Evolutionary conservation across 768 basidiomycete species (phyloP).

Genomic region (Suillus hirtellus): DNA sequence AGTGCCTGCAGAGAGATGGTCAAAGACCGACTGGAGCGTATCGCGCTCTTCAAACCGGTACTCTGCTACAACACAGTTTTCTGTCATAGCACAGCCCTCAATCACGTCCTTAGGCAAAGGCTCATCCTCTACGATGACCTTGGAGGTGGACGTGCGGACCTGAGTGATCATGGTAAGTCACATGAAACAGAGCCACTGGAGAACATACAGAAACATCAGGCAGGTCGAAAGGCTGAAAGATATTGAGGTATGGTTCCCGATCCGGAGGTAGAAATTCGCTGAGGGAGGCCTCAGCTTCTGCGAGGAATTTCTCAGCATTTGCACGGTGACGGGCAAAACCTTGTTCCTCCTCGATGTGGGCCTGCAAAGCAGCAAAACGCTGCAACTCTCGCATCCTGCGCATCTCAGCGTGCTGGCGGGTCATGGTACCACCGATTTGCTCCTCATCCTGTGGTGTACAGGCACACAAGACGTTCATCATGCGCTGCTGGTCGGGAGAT

Average conservation of each 20-base stretch:
- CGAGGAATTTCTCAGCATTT: slow-evolving; percentile 1
- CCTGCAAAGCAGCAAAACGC: background rate
- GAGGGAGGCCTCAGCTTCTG: background rate
- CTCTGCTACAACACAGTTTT: slow-evolving; percentile 4
- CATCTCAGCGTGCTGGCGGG: background rate
- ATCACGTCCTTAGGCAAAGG: background rate
- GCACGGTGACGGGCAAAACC: background rate
- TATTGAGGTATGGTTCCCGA: background rate
- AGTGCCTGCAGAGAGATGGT: background rate
- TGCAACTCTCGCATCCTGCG: background rate
- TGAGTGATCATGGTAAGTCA: background rate
- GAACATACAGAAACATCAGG: slow-evolving; percentile 4
- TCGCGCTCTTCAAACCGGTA: slow-evolving; percentile 14
- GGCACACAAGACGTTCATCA: background rate
- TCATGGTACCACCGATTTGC: background rate
- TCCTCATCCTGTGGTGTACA: background rate
- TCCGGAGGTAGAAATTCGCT: background rate
- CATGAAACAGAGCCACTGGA: background rate
- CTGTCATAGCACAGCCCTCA: background rate
- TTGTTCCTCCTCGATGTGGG: background rate
- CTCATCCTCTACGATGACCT: background rate
- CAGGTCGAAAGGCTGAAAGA: background rate
- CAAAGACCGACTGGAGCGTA: slow-evolving; percentile 3
- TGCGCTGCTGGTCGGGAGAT: background rate
- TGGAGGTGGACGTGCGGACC: background rate